Evolutionary conservation across 2,329 filamentous ascomycete genomes (phyloP), one percentile per base, ranked within the genome.

Genomic region (Samsoniella hepiali): DNA sequence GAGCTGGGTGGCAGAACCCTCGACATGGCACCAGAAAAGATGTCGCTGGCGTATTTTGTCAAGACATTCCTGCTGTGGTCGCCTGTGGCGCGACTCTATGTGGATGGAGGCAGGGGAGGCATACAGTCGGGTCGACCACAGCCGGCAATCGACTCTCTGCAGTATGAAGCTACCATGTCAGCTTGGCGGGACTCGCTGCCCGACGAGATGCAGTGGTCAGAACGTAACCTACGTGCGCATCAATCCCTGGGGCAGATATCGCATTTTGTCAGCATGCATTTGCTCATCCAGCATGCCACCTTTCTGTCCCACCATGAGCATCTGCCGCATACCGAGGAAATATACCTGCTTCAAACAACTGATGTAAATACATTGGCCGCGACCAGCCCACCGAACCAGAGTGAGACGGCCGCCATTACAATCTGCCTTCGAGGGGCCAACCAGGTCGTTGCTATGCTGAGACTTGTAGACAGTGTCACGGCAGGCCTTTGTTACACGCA

Each of bases 11-110:
- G 11, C 8, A 40, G 5, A 17, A 15, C 56, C 29, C 10, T 15
- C 3, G 56, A 36, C 42, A n/a, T 29, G 27, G 29, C 27, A 17
- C n/a, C 56, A 22, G 56, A 58, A 5, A 32, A 31, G 27, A 22
- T n/a, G 11, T 11, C 56, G 27, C 27, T 58, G 31, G 40, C 56
- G 9, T 58, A 58, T 22, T 58, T 58, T 47, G 56, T 58, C 36
- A 58, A 49, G 56, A 58, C 40, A 17, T 49, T 58, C 17, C 22
- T 58, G 56, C 56, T 58, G 29, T 58, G 56, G 56, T 58, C 56
- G 9, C 56, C 56, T 3, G 40, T 58, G 17, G 56, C 56, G 3
- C 56, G 17, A 2, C n/a, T 22, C 27, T 58, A 58, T 10, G 56
- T 58, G n/a, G 56, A 58, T 29, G 40, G 56, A 13, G 56, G 56